These are phyloP conservation scores for Mortierella sp. DNA, from an alignment of 371 early-diverging fungal species.

Conservation along the genomic window DNA sequence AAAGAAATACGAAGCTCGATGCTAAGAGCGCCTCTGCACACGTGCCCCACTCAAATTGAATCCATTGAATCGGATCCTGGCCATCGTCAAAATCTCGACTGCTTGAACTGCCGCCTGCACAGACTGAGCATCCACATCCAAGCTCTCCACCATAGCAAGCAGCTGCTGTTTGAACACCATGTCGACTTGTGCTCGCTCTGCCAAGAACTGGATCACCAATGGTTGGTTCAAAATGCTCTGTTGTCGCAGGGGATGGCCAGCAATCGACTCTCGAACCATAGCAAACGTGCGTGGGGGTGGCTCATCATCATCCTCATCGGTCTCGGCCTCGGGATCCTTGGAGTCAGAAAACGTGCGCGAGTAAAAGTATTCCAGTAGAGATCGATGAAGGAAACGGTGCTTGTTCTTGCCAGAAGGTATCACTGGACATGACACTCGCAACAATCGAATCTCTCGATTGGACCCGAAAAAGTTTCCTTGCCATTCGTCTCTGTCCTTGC, in stretches of 20 bases:
- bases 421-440: neutral
- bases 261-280: neutral
- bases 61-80: neutral
- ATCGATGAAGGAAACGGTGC: neutral
- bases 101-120: neutral
- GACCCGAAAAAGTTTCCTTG: neutral
- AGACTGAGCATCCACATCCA: neutral
- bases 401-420: neutral
- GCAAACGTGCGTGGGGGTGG: neutral
- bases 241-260: neutral
- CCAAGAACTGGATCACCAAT: neutral
- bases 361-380: neutral
- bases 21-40: neutral
- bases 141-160: neutral
- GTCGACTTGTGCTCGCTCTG: neutral
- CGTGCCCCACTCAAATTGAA: neutral
- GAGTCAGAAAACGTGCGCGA: neutral
- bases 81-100: neutral
- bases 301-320: neutral
- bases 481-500: neutral
- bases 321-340: neutral
- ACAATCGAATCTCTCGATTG: neutral
- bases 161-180: neutral
- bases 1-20: no score
- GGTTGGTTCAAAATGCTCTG: neutral